These are phyloP conservation scores for Meredithiella fracta DNA, from an alignment of 2,329 filamentous ascomycete species.

Conservation along the genomic window DNA sequence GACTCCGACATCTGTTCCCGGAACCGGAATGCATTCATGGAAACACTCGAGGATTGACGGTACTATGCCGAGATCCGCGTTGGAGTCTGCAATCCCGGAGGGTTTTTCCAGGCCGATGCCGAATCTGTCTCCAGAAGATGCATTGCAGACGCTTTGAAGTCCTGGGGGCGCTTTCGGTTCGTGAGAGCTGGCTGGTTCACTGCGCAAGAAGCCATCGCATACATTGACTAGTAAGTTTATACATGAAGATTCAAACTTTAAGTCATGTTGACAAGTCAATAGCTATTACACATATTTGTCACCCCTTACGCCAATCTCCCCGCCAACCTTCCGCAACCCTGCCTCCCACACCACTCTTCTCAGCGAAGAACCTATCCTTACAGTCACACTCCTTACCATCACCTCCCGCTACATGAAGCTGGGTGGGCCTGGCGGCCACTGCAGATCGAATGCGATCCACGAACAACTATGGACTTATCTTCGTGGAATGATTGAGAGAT, in stretches of 20 bases:
- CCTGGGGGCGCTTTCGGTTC: constrained; percentile 87
- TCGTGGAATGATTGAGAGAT: constrained; percentile 83
- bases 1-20: constrained; percentile 2
- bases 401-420: constrained; percentile 74
- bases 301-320: constrained; percentile 82
- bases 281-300: constrained; percentile 85
- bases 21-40: constrained; percentile 6
- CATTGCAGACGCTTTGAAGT: constrained; percentile 47
- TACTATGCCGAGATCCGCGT: neutral
- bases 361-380: constrained; percentile 80
- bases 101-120: constrained; percentile 27
- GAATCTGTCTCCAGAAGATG: constrained; percentile 17
- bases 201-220: constrained; percentile 78
- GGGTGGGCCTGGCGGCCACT: constrained; percentile 61
- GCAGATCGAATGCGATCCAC: constrained; percentile 79
- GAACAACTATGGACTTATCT: constrained; percentile 92
- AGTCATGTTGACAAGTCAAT: constrained; percentile 1
- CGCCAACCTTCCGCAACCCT: constrained; percentile 76
- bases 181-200: constrained; percentile 97
- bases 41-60: constrained; percentile 3
- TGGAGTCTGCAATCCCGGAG: constrained; percentile 14
- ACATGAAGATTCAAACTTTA: constrained; percentile 8
- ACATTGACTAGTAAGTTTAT: constrained; percentile 66
- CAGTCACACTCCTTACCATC: constrained; percentile 80
- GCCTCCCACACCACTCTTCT: constrained; percentile 63